Evolutionary conservation across 139 green algal species (phyloP).

Genomic region (Chlorella sp.): DNA sequence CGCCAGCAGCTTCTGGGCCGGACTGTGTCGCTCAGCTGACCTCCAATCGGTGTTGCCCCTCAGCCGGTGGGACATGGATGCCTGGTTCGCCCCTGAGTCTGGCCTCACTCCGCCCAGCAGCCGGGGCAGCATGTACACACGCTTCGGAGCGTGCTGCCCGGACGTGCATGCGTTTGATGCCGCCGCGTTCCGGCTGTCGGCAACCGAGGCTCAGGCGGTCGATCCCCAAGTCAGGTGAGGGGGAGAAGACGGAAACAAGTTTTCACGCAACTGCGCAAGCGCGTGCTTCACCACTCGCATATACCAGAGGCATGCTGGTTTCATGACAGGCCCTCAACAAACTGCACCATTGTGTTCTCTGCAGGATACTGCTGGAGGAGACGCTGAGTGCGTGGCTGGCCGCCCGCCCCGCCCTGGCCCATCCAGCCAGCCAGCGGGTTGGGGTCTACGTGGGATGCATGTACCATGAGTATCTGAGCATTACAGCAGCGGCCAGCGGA

Average conservation of each 20-base stretch:
- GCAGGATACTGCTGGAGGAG: slow-evolving; percentile 68
- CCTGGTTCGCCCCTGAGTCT: not conserved
- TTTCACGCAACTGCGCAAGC: too few relatives aligned
- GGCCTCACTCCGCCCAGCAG: not conserved
- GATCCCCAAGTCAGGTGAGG: slow-evolving; percentile 66
- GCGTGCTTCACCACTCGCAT: too few relatives aligned
- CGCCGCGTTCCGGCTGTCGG: slow-evolving; percentile 59
- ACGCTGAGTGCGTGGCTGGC: not conserved
- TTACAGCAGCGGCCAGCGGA: not conserved
- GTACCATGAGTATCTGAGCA: slow-evolving; percentile 56
- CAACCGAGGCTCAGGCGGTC: slow-evolving; percentile 54
- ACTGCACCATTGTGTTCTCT: not conserved
- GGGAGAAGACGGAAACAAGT: too few relatives aligned
- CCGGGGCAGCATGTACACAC: not conserved
- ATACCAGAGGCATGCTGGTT: too few relatives aligned
- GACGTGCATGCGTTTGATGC: slow-evolving; percentile 71
- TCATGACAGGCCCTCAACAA: too few relatives aligned
- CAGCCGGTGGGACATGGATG: slow-evolving; percentile 55
- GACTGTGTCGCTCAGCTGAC: not conserved
- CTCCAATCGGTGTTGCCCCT: slow-evolving; percentile 31
- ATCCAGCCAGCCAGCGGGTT: not conserved
- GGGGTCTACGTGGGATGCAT: slow-evolving; percentile 63
- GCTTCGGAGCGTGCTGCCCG: slow-evolving; percentile 66
- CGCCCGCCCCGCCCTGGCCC: not conserved
- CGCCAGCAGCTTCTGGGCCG: not conserved